A percentile compares a stretch with the other conserved stretches of the same genome.
These are phyloP conservation scores for Tilletiopsis washingtonensis DNA, from an alignment of 1,284 basidiomycete genomes.

Conservation along the genomic window DNA sequence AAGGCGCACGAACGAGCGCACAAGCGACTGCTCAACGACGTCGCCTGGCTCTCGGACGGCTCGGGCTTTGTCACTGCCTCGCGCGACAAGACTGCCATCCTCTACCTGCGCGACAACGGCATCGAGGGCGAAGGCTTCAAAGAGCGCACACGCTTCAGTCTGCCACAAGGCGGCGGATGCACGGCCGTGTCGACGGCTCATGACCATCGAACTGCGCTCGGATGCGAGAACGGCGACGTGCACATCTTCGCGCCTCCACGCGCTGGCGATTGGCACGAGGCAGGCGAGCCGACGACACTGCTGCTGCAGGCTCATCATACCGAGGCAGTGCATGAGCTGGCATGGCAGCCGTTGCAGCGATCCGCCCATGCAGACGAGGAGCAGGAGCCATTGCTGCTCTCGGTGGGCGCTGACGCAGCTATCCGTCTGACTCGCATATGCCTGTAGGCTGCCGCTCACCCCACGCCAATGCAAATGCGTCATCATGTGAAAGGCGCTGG, in stretches of 20 bases:
- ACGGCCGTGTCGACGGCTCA: slow-evolving; percentile 13
- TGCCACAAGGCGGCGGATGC: not conserved
- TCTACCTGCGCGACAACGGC: slow-evolving; percentile 15
- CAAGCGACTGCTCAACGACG: slow-evolving; percentile 90
- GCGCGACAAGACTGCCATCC: slow-evolving; percentile 77
- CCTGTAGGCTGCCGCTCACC: too few species aligned
- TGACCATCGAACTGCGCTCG: slow-evolving; percentile 58
- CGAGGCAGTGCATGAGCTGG: slow-evolving; percentile 33
- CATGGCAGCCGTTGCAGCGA: slow-evolving; percentile 31
- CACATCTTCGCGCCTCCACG: slow-evolving; percentile 54
- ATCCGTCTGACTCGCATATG: too few species aligned
- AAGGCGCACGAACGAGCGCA: not conserved
- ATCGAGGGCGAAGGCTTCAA: slow-evolving; percentile 31
- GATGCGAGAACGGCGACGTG: slow-evolving; percentile 89
- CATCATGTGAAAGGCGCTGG: too few species aligned
- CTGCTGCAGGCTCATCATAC: slow-evolving; percentile 22
- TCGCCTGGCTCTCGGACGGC: slow-evolving; percentile 67
- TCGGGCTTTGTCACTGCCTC: slow-evolving; percentile 84
- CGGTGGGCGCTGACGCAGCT: too few species aligned
- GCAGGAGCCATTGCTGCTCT: too few species aligned
- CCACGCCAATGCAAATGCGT: too few species aligned
- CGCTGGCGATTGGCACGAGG: not conserved
- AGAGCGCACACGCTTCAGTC: not conserved
- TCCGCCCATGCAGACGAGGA: too few species aligned
- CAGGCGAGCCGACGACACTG: slow-evolving; percentile 11